Evolutionary conservation across 352 stramenopile genomes (phyloP).

Genomic region (Phytophthora multivora): DNA sequence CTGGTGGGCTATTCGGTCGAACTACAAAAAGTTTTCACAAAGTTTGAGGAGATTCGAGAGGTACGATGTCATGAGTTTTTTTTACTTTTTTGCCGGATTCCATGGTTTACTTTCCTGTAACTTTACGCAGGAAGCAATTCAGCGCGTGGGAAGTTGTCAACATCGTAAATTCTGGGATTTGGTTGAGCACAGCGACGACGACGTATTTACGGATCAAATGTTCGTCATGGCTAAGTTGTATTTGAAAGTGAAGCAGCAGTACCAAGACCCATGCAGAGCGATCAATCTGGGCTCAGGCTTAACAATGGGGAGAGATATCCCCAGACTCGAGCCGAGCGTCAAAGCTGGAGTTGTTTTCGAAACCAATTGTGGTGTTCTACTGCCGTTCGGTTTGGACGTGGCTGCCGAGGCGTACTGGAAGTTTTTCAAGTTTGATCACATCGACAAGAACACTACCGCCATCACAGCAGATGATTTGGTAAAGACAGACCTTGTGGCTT

Average conservation of each 20-base stretch:
- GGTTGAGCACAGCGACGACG: not conserved
- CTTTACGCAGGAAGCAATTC: not conserved
- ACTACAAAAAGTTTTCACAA: conserved; percentile 8
- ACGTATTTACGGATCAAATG: conserved; percentile 12
- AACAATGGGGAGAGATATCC: not conserved
- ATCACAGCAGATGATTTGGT: not conserved
- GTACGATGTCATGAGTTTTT: not conserved
- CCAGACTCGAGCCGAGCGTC: not conserved
- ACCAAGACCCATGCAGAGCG: not conserved
- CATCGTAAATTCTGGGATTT: conserved; percentile 11
- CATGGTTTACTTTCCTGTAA: not conserved
- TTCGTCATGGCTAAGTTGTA: not conserved
- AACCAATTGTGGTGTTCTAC: not conserved
- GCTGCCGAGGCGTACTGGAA: not conserved
- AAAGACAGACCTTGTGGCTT: not conserved
- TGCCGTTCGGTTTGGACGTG: conserved; percentile 1
- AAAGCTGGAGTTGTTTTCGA: not conserved
- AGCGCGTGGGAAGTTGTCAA: not conserved
- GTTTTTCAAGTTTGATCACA: not conserved
- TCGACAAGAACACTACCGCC: not conserved
- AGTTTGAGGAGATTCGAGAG: not conserved
- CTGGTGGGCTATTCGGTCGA: not conserved
- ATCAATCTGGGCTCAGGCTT: not conserved
- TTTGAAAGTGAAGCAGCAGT: not conserved
- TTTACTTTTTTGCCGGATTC: not conserved